phyloP scores from a whole-genome alignment of 1,284 basidiomycete species.

The Sporisorium iseilematis-ciliati region DNA sequence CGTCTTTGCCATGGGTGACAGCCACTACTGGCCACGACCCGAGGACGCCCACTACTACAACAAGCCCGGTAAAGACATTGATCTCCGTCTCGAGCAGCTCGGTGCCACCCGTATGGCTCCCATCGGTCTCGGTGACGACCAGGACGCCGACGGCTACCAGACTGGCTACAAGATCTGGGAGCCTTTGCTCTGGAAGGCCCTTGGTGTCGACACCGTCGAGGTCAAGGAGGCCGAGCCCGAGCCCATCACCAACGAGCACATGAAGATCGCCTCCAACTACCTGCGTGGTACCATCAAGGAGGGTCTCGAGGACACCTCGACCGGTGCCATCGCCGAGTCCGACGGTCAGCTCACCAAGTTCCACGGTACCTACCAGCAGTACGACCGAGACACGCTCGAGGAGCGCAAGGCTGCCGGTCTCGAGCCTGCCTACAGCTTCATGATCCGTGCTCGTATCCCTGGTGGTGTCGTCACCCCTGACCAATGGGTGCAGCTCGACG shows the following conservation, averaged over 20 bases:
- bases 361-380: slow-evolving; percentile 80
- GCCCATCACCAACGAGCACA: slow-evolving; percentile 98
- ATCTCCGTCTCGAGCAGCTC: slow-evolving; percentile 73
- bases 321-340: slow-evolving; percentile 87
- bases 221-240: slow-evolving; percentile 93
- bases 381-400: slow-evolving; percentile 97
- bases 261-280: slow-evolving; percentile 96
- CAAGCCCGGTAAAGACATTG: slow-evolving; percentile 92
- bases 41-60: slow-evolving; percentile 99
- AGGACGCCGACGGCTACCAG: slow-evolving; percentile 94
- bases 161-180: slow-evolving; percentile 98
- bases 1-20: slow-evolving; percentile 97
- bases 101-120: slow-evolving; percentile 61
- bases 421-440: slow-evolving; percentile 97
- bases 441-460: slow-evolving; percentile 97
- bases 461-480: slow-evolving; percentile 90
- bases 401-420: slow-evolving; percentile 92
- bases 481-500: slow-evolving; percentile 96
- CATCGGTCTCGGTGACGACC: slow-evolving; percentile 90
- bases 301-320: slow-evolving; percentile 86
- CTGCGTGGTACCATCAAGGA: slow-evolving; percentile 93
- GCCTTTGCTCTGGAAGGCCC: slow-evolving; percentile 88
- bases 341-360: slow-evolving; percentile 98
- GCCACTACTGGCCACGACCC: slow-evolving; percentile 97
- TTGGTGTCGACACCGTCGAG: slow-evolving; percentile 91